Evolutionary conservation across 169 alveolate genomes (phyloP), one percentile per base, ranked within the genome.

Genomic region (Eimeria tenella): DNA sequence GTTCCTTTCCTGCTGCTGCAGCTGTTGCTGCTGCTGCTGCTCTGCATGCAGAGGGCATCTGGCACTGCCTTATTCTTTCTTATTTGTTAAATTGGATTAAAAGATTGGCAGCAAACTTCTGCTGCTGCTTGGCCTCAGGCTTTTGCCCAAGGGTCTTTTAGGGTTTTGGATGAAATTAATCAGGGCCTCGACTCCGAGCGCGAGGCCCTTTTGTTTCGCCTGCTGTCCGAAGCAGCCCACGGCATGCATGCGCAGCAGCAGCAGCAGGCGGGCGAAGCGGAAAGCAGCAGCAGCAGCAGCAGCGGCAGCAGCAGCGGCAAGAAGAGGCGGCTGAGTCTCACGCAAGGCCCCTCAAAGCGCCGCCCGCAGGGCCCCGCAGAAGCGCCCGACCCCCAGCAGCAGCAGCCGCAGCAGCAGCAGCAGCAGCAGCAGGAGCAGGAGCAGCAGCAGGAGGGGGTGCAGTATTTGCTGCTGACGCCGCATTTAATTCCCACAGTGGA

Each of bases 121-220:
- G 68, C 68, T 58, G 68, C 68, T 58, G 68, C 68, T 58, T 10
- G 21, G 68, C 58, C 75, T n/a, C 75, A 86, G 93, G 93, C 93
- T 62, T 86, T 53, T 49, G 79, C 93, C 5, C 79, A 62, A 19
- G 93, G 70, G 11, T 73, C 81, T 8, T 86, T 86, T 31, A 60
- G 93, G 7, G 93, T 86, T 15, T 42, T 86, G 13, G 93, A 86
- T 31, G 93, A 86, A 65, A 86, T 86, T 4, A 86, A 86, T 74
- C 93, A 86, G 62, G 93, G 93, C 49, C 82, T 86, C 15, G 93
- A 86, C 68, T 52, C 63, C 49, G 93, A 86, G 70, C 62, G 56
- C n/a, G 93, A 86, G 19, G 52, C 50, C 23, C 15, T 21, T 5
- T 68, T 86, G 9, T 86, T 86, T 21, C 50, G 71, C 0, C 93